These are phyloP conservation scores for Gaultheria prostrata DNA, from an alignment of 148 eudicot genomes.

Conservation along the genomic window DNA sequence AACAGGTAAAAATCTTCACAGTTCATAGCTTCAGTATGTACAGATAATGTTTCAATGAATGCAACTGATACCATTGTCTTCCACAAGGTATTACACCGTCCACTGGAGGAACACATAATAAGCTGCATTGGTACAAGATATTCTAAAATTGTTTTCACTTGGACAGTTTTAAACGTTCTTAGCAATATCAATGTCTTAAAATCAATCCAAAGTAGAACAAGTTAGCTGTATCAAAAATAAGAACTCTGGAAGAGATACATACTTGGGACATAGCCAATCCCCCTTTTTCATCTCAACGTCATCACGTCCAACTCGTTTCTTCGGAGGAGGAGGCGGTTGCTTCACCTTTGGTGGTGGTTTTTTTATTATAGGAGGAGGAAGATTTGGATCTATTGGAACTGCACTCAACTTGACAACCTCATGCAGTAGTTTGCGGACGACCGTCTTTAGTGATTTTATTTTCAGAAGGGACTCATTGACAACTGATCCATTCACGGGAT, in stretches of 20 bases:
- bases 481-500: constrained; percentile 68
- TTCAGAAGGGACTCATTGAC: constrained; percentile 68
- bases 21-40: not conserved
- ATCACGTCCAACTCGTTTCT: constrained; percentile 80
- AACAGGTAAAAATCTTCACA: not conserved
- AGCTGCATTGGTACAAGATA: not conserved
- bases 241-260: constrained; percentile 30
- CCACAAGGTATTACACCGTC: not conserved
- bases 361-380: constrained; percentile 84
- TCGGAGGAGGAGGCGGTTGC: constrained; percentile 96
- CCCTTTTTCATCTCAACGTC: constrained; percentile 97
- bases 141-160: not conserved
- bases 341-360: constrained; percentile 93
- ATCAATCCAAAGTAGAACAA: not conserved
- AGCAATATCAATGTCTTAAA: not conserved
- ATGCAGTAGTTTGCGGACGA: constrained; percentile 73
- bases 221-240: not conserved
- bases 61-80: not conserved
- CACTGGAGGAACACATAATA: not conserved
- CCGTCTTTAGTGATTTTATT: constrained; percentile 62
- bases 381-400: constrained; percentile 94
- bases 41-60: not conserved
- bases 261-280: constrained; percentile 97
- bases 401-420: constrained; percentile 86
- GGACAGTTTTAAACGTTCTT: not conserved